Conservation (phyloP, 768 basidiomycete species). For the Tulasnella sp. region DNA sequence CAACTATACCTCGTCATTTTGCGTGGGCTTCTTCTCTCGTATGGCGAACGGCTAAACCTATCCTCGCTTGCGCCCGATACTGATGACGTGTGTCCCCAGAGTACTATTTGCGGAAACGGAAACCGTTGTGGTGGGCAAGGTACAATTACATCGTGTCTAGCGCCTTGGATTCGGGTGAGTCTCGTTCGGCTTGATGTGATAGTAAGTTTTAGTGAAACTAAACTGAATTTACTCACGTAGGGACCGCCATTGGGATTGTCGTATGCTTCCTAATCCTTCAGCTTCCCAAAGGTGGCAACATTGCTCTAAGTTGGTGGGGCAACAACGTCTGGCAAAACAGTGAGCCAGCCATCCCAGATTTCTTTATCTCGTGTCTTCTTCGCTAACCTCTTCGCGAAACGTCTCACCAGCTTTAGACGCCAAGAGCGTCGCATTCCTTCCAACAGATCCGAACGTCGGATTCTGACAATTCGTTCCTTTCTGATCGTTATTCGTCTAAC, state of each 20-base stretch:
- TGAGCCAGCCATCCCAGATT: background rate
- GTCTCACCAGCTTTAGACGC: slow-evolving; percentile 1
- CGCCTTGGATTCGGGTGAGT: slow-evolving; percentile 26
- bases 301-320: slow-evolving; percentile 29
- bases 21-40: slow-evolving; percentile 36
- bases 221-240: background rate
- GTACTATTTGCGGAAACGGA: slow-evolving; percentile 29
- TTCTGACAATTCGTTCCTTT: background rate
- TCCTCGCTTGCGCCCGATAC: background rate
- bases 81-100: slow-evolving; percentile 20
- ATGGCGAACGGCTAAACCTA: slow-evolving; percentile 14
- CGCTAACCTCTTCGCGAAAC: background rate
- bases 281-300: slow-evolving; percentile 25
- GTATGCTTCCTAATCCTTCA: slow-evolving; percentile 33
- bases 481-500: background rate
- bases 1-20: slow-evolving; percentile 34
- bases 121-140: slow-evolving; percentile 40
- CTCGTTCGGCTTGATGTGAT: background rate
- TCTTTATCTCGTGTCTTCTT: background rate
- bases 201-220: background rate
- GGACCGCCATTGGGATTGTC: slow-evolving; percentile 29
- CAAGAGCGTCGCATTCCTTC: background rate
- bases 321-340: slow-evolving; percentile 22
- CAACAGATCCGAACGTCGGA: background rate
- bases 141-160: slow-evolving; percentile 38